These are phyloP conservation scores for Skeletonema marinoi DNA, from an alignment of 108 stramenopile genomes.

Conservation along the genomic window DNA sequence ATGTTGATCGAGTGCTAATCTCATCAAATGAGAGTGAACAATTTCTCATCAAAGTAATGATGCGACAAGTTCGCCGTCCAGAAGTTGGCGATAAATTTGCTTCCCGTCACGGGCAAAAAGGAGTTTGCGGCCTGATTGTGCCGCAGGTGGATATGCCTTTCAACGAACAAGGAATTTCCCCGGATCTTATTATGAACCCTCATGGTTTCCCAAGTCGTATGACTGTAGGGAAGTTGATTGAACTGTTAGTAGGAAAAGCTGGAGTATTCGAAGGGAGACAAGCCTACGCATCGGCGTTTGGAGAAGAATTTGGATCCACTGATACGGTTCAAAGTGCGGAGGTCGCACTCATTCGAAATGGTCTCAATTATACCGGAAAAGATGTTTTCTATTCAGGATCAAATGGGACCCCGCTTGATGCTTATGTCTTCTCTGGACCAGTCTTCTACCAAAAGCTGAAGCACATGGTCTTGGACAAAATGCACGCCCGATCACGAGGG, in stretches of 20 bases:
- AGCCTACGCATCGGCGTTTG: conserved; percentile 97
- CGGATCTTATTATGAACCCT: conserved; percentile 99
- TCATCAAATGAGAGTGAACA: conserved; percentile 96
- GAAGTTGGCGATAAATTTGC: conserved; percentile 99
- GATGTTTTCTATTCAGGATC: conserved; percentile 95
- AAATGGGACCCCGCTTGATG: conserved; percentile 91
- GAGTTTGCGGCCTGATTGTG: conserved; percentile 97
- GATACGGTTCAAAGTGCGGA: conserved; percentile 87
- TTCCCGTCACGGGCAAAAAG: conserved; percentile 99
- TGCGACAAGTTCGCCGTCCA: conserved; percentile 92
- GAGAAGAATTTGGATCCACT: conserved; percentile 94
- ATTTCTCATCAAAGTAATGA: conserved; percentile 94
- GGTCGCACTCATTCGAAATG: conserved; percentile 90
- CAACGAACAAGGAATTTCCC: conserved; percentile 93
- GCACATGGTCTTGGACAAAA: conserved; percentile 99
- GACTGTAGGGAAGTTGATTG: conserved; percentile 99
- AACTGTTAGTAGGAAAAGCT: conserved; percentile 96
- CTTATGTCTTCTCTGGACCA: conserved; percentile 97
- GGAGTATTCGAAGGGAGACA: conserved; percentile 92
- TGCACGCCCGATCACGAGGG: conserved; percentile 97
- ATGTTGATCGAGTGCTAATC: conserved; percentile 97
- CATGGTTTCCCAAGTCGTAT: conserved; percentile 99
- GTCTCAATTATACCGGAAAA: conserved; percentile 97
- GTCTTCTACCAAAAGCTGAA: conserved; percentile 99
- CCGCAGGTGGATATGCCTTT: conserved; percentile 98